Evolutionary conservation across 148 eudicot genomes (phyloP).

Genomic region (Rhododendron ferrugineum): DNA sequence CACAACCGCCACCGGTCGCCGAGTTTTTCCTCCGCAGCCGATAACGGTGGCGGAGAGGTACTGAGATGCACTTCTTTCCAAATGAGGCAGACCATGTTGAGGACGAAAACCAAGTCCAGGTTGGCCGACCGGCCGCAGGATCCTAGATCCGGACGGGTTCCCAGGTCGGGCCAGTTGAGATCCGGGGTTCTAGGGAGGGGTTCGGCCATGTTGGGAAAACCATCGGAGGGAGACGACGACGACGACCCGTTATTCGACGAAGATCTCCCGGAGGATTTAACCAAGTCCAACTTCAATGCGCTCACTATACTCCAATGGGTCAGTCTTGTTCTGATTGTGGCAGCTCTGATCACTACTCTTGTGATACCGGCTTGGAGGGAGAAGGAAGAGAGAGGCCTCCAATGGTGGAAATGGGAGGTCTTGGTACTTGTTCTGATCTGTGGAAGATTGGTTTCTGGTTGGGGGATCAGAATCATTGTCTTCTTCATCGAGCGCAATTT

Average conservation of each 20-base stretch:
- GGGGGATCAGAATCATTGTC: slow-evolving; percentile 62
- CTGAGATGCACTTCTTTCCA: slow-evolving; percentile 51
- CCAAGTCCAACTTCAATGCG: slow-evolving; percentile 25
- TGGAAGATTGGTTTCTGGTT: slow-evolving; percentile 80
- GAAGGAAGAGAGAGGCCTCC: slow-evolving; percentile 32
- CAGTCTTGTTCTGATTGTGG: slow-evolving; percentile 46
- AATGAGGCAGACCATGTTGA: slow-evolving; percentile 27
- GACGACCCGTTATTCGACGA: slow-evolving; percentile 66
- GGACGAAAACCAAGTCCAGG: slow-evolving; percentile 51
- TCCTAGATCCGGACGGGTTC: slow-evolving; percentile 12
- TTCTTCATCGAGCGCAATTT: slow-evolving; percentile 80
- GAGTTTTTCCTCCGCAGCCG: neutral
- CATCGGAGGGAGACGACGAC: slow-evolving; percentile 56
- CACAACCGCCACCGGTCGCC: neutral
- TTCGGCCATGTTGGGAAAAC: slow-evolving; percentile 18
- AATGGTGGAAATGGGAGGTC: slow-evolving; percentile 87
- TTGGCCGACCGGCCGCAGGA: slow-evolving; percentile 37
- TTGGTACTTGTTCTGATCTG: slow-evolving; percentile 67
- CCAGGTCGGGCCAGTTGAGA: slow-evolving; percentile 22
- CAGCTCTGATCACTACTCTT: slow-evolving; percentile 41
- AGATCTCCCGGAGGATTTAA: slow-evolving; percentile 61
- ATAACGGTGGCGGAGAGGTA: slow-evolving; percentile 30
- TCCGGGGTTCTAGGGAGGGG: slow-evolving; percentile 26
- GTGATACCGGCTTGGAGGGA: slow-evolving; percentile 25
- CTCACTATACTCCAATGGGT: slow-evolving; percentile 60